These are phyloP conservation scores for Teratosphaeria gauchensis DNA, from an alignment of 2,329 filamentous ascomycete genomes.

Conservation along the genomic window DNA sequence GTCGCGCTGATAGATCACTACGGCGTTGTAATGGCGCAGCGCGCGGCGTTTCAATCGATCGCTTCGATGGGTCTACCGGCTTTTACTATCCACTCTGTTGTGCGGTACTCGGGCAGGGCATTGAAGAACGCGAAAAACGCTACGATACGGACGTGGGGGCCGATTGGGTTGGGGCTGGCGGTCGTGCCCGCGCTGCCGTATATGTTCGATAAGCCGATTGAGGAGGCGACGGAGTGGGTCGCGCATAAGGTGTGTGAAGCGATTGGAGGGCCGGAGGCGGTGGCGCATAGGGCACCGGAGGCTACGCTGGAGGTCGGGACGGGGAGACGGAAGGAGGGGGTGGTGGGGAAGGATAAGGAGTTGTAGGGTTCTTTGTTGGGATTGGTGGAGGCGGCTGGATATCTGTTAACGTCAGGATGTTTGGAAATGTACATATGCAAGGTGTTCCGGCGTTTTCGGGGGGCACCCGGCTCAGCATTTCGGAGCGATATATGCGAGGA, in stretches of 20 bases:
- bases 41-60: slow-evolving; percentile 80
- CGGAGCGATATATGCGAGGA: not conserved
- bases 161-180: slow-evolving; percentile 64
- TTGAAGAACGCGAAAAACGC: slow-evolving; percentile 73
- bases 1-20: slow-evolving; percentile 79
- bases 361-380: not conserved
- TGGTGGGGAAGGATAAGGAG: slow-evolving; percentile 6
- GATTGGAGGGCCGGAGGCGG: slow-evolving; percentile 56
- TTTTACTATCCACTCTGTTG: slow-evolving; percentile 87
- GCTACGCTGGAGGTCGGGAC: slow-evolving; percentile 1
- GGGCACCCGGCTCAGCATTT: not conserved
- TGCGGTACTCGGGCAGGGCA: slow-evolving; percentile 78
- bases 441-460: not conserved
- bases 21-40: slow-evolving; percentile 79
- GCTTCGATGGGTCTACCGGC: slow-evolving; percentile 92
- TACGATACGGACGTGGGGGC: slow-evolving; percentile 70
- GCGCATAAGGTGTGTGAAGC: slow-evolving; percentile 75
- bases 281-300: slow-evolving; percentile 21
- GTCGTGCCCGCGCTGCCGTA: slow-evolving; percentile 72
- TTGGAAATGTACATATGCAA: not conserved
- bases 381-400: not conserved
- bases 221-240: slow-evolving; percentile 78
- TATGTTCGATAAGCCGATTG: slow-evolving; percentile 85
- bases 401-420: not conserved
- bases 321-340: slow-evolving; percentile 3